Base-by-base conservation (phyloP, 2,329 filamentous ascomycete species). In the Calonectria naviculata region DNA sequence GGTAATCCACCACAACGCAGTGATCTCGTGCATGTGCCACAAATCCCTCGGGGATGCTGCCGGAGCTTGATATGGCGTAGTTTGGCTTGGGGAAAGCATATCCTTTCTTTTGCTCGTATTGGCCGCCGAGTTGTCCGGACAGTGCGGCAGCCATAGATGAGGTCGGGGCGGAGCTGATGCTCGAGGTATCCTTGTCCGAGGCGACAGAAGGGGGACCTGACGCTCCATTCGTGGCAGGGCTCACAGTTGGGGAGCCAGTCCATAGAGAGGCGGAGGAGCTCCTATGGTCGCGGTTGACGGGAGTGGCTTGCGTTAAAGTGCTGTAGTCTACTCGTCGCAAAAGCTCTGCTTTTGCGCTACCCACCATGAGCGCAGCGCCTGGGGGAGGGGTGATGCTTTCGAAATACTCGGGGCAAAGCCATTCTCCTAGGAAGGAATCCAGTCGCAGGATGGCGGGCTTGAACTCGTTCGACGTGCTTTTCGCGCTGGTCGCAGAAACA, bases 341-440 rank as follows among this genome's bases (percentile, higher is more conserved):
- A 4, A 99, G 86, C 78, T 97, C 94, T 28, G 94, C 94, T 83
- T 98, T 98, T 34, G 97, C 96, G 46, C 91, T 91, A 29, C 94
- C 93, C 3, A 98, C 87, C 94, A 99, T 97, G 84, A 97, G 89
- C 5, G 93, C 90, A 4, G 95, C 96, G 49, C 91, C 91, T 0
- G 97, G 97, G 13, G 97, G 97, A 4, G 95, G 94, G 0, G 94
- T 96, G 74, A 98, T 98, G 64, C 93, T 89, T 73, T 98, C 95
- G 79, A 96, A 99, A 82, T 99, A 99, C 79, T 95, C 93, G 1
- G 95, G 94, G 2, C 93, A 94, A 34, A 98, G 88, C 97, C 97
- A 99, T 86, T 99, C 97, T 60, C 97, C 96, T 0, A 99, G 88
- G 80, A 97, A 98, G 0, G 95, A 93, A 83, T 99, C 97, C 7